Evolutionary conservation across 2,329 filamentous ascomycete genomes (phyloP).

Genomic region (Gnomoniopsis sp.): DNA sequence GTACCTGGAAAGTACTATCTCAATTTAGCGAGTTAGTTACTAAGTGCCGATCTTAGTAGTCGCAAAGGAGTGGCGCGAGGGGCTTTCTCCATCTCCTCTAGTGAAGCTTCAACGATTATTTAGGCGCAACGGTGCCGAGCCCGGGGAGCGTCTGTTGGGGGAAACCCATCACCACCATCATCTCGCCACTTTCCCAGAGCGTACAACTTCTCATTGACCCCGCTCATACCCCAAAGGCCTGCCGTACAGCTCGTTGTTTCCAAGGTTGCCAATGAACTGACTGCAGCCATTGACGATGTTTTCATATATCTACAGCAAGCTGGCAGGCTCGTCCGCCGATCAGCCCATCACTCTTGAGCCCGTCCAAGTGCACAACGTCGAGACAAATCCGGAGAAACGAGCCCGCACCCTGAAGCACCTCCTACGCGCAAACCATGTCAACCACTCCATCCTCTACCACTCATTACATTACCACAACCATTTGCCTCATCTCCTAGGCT

Average conservation of each 20-base stretch:
- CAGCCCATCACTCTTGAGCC: conserved; percentile 57
- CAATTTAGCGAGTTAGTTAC: background rate
- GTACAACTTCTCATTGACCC: background rate
- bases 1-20: background rate
- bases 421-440: conserved; percentile 86
- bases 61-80: background rate
- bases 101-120: background rate
- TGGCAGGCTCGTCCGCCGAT: conserved; percentile 21
- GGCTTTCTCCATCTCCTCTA: no score
- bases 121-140: background rate
- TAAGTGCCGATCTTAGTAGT: background rate
- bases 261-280: background rate
- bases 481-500: conserved; percentile 74
- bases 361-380: conserved; percentile 73
- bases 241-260: background rate
- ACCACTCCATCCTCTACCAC: conserved; percentile 80
- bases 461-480: conserved; percentile 77
- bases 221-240: background rate
- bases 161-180: background rate
- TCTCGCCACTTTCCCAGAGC: background rate
- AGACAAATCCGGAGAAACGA: conserved; percentile 74
- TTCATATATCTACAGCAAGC: conserved; percentile 28
- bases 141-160: background rate
- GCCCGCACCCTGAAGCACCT: conserved; percentile 85
- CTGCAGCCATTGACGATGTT: conserved; percentile 22